Conservation (phyloP, 257 asterid genomes). For the Ehretia macrophylla region DNA sequence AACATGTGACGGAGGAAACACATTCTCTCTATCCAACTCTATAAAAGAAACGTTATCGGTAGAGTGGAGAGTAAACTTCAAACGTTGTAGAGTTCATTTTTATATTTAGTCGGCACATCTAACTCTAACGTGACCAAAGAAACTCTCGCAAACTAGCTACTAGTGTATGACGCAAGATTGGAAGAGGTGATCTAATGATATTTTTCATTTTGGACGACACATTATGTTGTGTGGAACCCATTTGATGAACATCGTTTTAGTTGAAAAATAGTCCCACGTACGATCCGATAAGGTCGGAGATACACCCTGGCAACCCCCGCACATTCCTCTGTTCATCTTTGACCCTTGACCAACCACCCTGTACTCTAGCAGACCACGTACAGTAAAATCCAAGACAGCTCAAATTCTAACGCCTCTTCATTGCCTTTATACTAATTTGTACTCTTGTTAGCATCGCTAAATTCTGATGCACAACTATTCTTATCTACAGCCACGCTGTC, state of each 20-base stretch:
- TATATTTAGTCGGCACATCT: too few species aligned
- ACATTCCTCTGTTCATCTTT: conserved; percentile 54
- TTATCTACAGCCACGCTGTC: too few species aligned
- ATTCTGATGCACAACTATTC: too few species aligned
- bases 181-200: conserved; percentile 10
- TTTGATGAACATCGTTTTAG: conserved; percentile 27
- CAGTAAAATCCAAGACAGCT: background rate
- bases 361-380: background rate
- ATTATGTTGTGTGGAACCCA: conserved; percentile 16
- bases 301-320: conserved; percentile 44
- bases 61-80: too few species aligned
- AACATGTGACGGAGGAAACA: too few species aligned
- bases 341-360: conserved; percentile 55
- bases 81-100: too few species aligned
- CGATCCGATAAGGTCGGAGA: conserved; percentile 1
- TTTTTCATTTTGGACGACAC: background rate
- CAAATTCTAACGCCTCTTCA: background rate
- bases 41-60: too few species aligned
- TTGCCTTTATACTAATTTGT: conserved; percentile 6
- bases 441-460: too few species aligned
- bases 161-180: too few species aligned
- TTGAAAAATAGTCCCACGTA: background rate
- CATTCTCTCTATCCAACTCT: too few species aligned
- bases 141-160: too few species aligned
- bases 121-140: too few species aligned